phyloP scores from a whole-genome alignment of 768 basidiomycete genomes.

The Rhizopogon vulgaris region DNA sequence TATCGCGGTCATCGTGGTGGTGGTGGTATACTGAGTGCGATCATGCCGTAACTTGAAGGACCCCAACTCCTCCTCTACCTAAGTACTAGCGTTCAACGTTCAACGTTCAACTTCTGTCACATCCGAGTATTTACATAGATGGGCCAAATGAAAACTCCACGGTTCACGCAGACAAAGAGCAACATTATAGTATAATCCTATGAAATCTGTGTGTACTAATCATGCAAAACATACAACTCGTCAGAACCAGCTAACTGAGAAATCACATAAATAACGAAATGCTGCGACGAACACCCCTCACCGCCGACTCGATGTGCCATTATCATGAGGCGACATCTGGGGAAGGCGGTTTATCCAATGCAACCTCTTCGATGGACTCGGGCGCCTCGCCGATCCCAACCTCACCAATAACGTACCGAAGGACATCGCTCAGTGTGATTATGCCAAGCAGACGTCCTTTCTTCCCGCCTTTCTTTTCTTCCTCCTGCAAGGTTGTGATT shows the following conservation, averaged over 20 bases:
- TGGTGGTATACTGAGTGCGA: background rate
- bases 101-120: background rate
- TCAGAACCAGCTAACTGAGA: constrained; percentile 1
- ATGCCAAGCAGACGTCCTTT: constrained; percentile 81
- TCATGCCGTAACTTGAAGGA: no score
- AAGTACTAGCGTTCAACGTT: no score
- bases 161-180: background rate
- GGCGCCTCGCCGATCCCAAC: constrained; percentile 42
- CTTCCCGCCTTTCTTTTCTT: constrained; percentile 73
- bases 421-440: constrained; percentile 84
- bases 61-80: no score
- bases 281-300: background rate
- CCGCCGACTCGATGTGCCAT: background rate
- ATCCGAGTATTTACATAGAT: background rate
- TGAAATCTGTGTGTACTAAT: background rate
- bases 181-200: constrained; percentile 2
- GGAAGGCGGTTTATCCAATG: constrained; percentile 9
- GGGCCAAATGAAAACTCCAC: no score
- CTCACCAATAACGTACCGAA: constrained; percentile 75
- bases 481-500: constrained; percentile 46
- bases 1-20: constrained; percentile 55
- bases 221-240: constrained; percentile 4
- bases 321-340: constrained; percentile 14
- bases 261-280: background rate
- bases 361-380: constrained; percentile 29